Evolutionary conservation across 192 early-diverging fungal genomes (phyloP).

Genomic region (Dispira parvispora): DNA sequence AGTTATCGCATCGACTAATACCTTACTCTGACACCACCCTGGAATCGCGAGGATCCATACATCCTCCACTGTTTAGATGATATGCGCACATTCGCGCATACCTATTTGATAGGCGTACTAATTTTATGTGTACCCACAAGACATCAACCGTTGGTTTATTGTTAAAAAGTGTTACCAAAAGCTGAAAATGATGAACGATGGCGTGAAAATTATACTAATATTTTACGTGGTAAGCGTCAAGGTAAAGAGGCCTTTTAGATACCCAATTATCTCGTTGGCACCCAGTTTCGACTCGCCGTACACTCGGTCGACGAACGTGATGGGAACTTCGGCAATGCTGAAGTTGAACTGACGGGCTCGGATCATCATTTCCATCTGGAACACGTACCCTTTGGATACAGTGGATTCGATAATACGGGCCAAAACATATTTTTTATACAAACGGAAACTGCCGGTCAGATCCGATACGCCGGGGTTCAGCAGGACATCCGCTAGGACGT

Average conservation of each 20-base stretch:
- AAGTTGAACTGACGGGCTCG: constrained; percentile 82
- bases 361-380: constrained; percentile 99
- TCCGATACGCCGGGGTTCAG: constrained; percentile 85
- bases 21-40: too few species aligned
- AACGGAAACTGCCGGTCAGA: constrained; percentile 86
- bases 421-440: constrained; percentile 89
- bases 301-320: constrained; percentile 97
- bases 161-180: too few species aligned
- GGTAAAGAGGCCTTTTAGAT: constrained; percentile 75
- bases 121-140: too few species aligned
- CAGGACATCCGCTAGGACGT: constrained; percentile 77
- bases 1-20: too few species aligned
- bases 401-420: constrained; percentile 69
- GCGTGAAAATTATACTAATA: not conserved
- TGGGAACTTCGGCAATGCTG: constrained; percentile 80
- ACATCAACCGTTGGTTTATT: too few species aligned
- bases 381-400: constrained; percentile 93
- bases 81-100: too few species aligned
- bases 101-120: too few species aligned
- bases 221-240: constrained; percentile 52
- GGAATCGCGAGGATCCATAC: too few species aligned
- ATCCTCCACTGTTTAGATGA: too few species aligned
- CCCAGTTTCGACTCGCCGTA: constrained; percentile 95
- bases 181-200: too few species aligned
- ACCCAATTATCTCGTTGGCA: constrained; percentile 84